Percentiles rank a stretch among this genome's conserved stretches.
Evolutionary conservation across 805 yeast species (phyloP).

Genomic region (Lachancea dasiensis): DNA sequence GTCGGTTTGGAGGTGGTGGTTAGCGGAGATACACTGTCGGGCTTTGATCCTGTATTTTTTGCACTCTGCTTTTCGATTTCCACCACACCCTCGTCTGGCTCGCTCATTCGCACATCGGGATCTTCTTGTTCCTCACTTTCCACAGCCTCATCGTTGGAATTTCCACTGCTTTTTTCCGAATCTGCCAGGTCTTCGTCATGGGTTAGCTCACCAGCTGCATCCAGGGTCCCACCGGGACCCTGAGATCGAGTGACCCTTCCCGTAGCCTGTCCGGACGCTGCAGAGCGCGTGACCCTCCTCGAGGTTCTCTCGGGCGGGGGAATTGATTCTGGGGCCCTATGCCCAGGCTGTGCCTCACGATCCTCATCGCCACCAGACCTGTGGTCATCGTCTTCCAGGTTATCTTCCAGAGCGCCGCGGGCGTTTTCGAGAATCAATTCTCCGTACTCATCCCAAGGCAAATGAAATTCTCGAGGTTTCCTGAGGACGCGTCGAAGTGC

Average conservation of each 20-base stretch:
- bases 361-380: background rate
- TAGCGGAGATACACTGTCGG: too few relatives aligned
- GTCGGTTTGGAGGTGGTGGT: too few relatives aligned
- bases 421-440: slow-evolving; percentile 38
- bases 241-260: slow-evolving; percentile 10
- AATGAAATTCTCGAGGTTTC: slow-evolving; percentile 29
- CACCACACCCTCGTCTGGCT: slow-evolving; percentile 1
- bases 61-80: background rate
- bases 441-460: slow-evolving; percentile 44
- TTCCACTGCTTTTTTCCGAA: slow-evolving; percentile 5
- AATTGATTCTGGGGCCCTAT: too few relatives aligned
- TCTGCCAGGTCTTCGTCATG: slow-evolving; percentile 1
- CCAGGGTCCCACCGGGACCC: background rate
- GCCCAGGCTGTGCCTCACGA: too few relatives aligned
- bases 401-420: slow-evolving; percentile 6
- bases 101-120: slow-evolving; percentile 7
- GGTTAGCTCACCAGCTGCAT: too few relatives aligned
- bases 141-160: background rate
- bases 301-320: slow-evolving; percentile 1
- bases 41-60: too few relatives aligned
- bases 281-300: slow-evolving; percentile 4
- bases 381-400: slow-evolving; percentile 6
- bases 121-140: slow-evolving; percentile 6
- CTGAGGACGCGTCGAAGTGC: slow-evolving; percentile 7
- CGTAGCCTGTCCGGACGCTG: background rate